Conservation (phyloP, 1,284 basidiomycete species). For the Tilletia indica region DNA sequence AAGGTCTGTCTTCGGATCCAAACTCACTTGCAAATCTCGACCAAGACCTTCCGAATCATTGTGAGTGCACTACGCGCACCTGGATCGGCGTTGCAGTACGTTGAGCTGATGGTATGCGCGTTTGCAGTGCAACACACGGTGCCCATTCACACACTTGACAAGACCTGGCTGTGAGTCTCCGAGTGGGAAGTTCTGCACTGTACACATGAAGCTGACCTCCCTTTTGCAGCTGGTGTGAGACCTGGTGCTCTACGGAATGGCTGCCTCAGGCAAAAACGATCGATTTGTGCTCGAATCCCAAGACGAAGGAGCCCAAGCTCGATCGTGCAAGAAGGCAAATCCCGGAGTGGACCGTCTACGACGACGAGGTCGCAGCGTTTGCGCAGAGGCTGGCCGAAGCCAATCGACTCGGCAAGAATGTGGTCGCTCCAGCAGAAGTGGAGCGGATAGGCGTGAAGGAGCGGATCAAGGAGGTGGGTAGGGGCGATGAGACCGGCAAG, state of each 20-base stretch:
- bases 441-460: slow-evolving; percentile 18
- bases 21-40: slow-evolving; percentile 91
- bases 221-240: slow-evolving; percentile 49
- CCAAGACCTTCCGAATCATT: slow-evolving; percentile 62
- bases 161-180: slow-evolving; percentile 41
- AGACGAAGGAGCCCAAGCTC: slow-evolving; percentile 86
- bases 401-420: slow-evolving; percentile 20
- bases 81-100: background rate
- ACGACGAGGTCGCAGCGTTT: slow-evolving; percentile 59
- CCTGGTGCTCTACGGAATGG: slow-evolving; percentile 51
- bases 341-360: slow-evolving; percentile 94
- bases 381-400: slow-evolving; percentile 43
- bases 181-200: background rate
- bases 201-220: background rate
- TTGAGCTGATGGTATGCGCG: too few relatives aligned
- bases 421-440: slow-evolving; percentile 19
- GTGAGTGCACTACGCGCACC: background rate
- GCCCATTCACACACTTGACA: slow-evolving; percentile 46
- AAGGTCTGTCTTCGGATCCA: slow-evolving; percentile 86
- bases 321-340: slow-evolving; percentile 81
- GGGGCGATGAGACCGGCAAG: too few relatives aligned
- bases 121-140: slow-evolving; percentile 36
- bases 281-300: slow-evolving; percentile 57
- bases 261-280: slow-evolving; percentile 49
- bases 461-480: slow-evolving; percentile 9